Evolutionary conservation across 1,284 basidiomycete genomes (phyloP), one percentile per base, ranked within the genome.

Genomic region (Papiliotrema terrestris): DNA sequence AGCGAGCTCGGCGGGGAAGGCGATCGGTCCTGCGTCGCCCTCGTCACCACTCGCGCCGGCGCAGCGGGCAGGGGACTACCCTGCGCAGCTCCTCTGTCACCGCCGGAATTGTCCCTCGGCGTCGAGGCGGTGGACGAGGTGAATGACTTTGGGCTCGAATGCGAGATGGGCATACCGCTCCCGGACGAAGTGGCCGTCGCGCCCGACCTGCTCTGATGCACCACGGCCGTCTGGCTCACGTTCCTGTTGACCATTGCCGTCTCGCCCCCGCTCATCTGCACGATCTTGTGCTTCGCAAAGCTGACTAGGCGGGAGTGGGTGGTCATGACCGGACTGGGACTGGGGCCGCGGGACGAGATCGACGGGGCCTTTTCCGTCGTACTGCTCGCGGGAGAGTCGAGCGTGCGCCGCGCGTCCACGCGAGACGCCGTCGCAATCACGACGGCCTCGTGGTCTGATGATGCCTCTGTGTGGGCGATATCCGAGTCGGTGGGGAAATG

Each of bases 271-370:
- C 20, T 45, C 71, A 49, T 79, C 38, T 85, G 85, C 22, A 87
- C 85, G n/a, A 84, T 82, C 29, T 81, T 80, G 23, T 84, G 83
- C 61, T 82, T 83, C 5, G 83, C 87, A 67, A 89, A 88, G 39
- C 84, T 85, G 29, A 88, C 86, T n/a, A 89, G 72, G 26, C 85
- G 29, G 4, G 63, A 64, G 37, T 63, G 60, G 3, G 60, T 62
- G 5, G 62, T 60, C 50, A 65, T 61, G 9, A 60, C 54, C 19
- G 56, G 63, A 44, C 49, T 43, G n/a, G 19, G 15, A 43, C 19
- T 32, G 5, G 29, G 23, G 11, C 35, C 49, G 13, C 36, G 53
- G 45, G 48, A n/a, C 49, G 54, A 8, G 39, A 48, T 32, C 35
- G 46, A 19, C 54, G 50, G 19, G 26, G 52, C 46, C 44, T 53